A percentile compares a stretch with the other conserved stretches of the same genome.
These are phyloP conservation scores for Colletotrichum liriopes DNA, from an alignment of 2,329 filamentous ascomycete species.

Conservation along the genomic window DNA sequence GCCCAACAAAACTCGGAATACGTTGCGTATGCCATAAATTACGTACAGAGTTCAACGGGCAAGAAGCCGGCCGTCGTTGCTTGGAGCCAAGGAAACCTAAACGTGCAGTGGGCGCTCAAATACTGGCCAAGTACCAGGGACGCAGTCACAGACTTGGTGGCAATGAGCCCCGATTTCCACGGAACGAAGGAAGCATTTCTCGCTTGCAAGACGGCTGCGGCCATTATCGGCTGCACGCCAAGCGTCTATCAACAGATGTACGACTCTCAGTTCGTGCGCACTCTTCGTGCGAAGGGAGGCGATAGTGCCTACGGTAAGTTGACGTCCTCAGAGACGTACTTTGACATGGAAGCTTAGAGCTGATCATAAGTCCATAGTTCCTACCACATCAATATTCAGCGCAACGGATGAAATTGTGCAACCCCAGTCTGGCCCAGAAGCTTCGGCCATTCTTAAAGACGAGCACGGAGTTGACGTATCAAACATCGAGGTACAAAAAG, in stretches of 20 bases:
- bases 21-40: slow-evolving; percentile 72
- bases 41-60: slow-evolving; percentile 60
- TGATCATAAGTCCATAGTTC: slow-evolving; percentile 51
- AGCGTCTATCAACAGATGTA: slow-evolving; percentile 64
- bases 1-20: slow-evolving; percentile 68
- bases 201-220: slow-evolving; percentile 7
- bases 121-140: slow-evolving; percentile 68
- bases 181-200: slow-evolving; percentile 43
- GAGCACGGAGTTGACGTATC: slow-evolving; percentile 59
- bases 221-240: slow-evolving; percentile 48
- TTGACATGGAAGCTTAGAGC: fast-evolving
- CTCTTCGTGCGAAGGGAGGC: slow-evolving; percentile 60
- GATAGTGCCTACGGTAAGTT: slow-evolving; percentile 61
- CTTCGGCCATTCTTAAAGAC: slow-evolving; percentile 62
- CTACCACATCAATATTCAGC: slow-evolving; percentile 69
- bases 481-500: slow-evolving; percentile 64
- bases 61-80: slow-evolving; percentile 61
- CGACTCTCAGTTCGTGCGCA: slow-evolving; percentile 58
- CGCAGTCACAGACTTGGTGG: slow-evolving; percentile 65
- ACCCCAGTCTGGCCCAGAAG: slow-evolving; percentile 61
- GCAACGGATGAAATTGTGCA: slow-evolving; percentile 66
- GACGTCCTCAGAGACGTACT: neutral
- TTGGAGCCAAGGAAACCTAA: slow-evolving; percentile 70
- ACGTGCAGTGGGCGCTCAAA: slow-evolving; percentile 71
- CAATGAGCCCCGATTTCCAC: slow-evolving; percentile 66